These are phyloP conservation scores for Aciculoconidium aculeatum DNA, from an alignment of 805 yeast genomes.

Conservation along the genomic window DNA sequence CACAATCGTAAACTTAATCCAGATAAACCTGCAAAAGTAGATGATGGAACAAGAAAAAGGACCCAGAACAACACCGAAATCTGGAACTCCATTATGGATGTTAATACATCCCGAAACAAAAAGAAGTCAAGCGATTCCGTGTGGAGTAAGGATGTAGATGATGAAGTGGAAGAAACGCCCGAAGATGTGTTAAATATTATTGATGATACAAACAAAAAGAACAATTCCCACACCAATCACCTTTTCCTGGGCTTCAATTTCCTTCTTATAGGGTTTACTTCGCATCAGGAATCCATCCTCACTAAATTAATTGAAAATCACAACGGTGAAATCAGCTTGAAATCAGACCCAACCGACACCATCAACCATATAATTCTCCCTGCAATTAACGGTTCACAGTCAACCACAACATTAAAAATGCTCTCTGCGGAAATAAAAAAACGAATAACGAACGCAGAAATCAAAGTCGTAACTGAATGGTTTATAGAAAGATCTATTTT, in stretches of 20 bases:
- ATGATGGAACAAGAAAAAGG: constrained; percentile 8
- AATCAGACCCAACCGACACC: constrained; percentile 13
- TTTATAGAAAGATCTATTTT: constrained; percentile 68
- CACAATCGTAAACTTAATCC: neutral
- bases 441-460: constrained; percentile 15
- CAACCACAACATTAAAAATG: constrained; percentile 20
- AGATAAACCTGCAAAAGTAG: too few species aligned
- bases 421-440: constrained; percentile 20
- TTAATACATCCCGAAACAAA: constrained; percentile 11
- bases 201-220: constrained; percentile 1
- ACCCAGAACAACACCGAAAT: constrained; percentile 24
- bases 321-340: constrained; percentile 30
- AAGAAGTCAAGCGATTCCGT: constrained; percentile 14
- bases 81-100: constrained; percentile 42
- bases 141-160: constrained; percentile 23
- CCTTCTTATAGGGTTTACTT: constrained; percentile 35
- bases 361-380: constrained; percentile 31
- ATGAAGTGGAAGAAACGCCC: constrained; percentile 7
- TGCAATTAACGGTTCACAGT: constrained; percentile 23
- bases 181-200: constrained; percentile 16
- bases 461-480: constrained; percentile 64
- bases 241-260: constrained; percentile 43
- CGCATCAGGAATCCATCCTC: constrained; percentile 32
- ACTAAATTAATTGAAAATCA: constrained; percentile 40
- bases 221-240: constrained; percentile 2